These are phyloP conservation scores for Gymnopilus dilepis DNA, from an alignment of 768 basidiomycete genomes.

Conservation along the genomic window DNA sequence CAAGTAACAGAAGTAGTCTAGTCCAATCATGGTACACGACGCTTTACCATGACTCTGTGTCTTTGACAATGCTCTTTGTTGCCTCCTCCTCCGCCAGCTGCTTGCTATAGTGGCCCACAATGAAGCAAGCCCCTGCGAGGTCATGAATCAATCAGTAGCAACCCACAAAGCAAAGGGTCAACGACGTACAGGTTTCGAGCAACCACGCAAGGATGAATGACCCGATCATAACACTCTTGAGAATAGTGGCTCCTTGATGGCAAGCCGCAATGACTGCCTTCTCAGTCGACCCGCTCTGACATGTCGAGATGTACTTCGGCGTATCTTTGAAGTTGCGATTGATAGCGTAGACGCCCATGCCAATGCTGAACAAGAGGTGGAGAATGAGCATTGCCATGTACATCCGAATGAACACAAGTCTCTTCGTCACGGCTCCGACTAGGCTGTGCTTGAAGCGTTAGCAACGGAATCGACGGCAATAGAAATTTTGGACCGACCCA, in stretches of 20 bases:
- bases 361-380: slow-evolving; percentile 52
- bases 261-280: slow-evolving; percentile 39
- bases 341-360: slow-evolving; percentile 48
- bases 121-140: slow-evolving; percentile 56
- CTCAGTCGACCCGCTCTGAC: slow-evolving; percentile 39
- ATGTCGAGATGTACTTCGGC: slow-evolving; percentile 42
- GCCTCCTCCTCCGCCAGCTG: slow-evolving; percentile 52
- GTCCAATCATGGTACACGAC: background rate
- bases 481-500: slow-evolving; percentile 38
- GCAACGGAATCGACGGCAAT: background rate
- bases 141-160: slow-evolving; percentile 3
- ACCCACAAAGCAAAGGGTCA: background rate
- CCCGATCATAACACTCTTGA: slow-evolving; percentile 47
- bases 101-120: slow-evolving; percentile 48
- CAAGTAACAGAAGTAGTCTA: background rate
- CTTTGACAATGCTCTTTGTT: slow-evolving; percentile 43
- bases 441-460: slow-evolving; percentile 33
- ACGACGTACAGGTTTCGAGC: slow-evolving; percentile 51
- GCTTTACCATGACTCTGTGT: slow-evolving; percentile 48
- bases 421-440: slow-evolving; percentile 47
- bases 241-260: slow-evolving; percentile 41
- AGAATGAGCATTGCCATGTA: slow-evolving; percentile 47
- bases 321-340: slow-evolving; percentile 48
- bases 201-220: slow-evolving; percentile 52
- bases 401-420: slow-evolving; percentile 45